A percentile compares a stretch with the other conserved stretches of the same genome.
These are phyloP conservation scores for Ligustrum vulgare DNA, from an alignment of 257 asterid genomes.

Conservation along the genomic window DNA sequence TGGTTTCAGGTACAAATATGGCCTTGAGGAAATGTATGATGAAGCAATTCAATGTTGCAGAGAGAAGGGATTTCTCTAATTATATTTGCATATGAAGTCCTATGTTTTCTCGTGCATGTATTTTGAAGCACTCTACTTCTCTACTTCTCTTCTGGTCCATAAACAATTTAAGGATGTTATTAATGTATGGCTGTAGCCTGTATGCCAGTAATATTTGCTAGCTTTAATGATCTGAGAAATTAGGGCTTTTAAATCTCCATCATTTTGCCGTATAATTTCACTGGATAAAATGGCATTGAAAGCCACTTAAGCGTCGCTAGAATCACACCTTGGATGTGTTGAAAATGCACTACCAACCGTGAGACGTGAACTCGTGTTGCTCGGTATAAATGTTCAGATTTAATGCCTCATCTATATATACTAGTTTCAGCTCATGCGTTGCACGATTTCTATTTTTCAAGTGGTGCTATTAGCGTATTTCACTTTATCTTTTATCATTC, in stretches of 20 bases:
- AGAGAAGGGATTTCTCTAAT: slow-evolving; percentile 35
- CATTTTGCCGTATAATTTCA: neutral
- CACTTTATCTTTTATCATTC: no score
- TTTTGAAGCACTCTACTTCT: neutral
- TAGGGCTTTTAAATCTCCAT: neutral
- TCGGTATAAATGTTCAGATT: no score
- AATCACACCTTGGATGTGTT: no score
- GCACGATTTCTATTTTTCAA: no score
- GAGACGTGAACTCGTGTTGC: no score
- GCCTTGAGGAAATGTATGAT: slow-evolving; percentile 53
- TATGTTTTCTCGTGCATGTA: neutral
- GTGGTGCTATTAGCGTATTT: no score
- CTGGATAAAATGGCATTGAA: neutral
- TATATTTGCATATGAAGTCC: neutral
- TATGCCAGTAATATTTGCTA: neutral
- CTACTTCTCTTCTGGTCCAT: neutral
- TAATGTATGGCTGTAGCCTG: neutral
- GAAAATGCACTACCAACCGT: no score
- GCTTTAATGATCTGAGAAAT: neutral
- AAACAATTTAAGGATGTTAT: neutral
- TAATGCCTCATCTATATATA: no score
- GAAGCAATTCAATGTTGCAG: slow-evolving; percentile 53
- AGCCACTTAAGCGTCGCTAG: neutral
- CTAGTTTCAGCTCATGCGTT: no score
- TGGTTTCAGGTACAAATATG: slow-evolving; percentile 44